These are phyloP conservation scores for Amyloporia xantha DNA, from an alignment of 768 basidiomycete species.

Conservation along the genomic window DNA sequence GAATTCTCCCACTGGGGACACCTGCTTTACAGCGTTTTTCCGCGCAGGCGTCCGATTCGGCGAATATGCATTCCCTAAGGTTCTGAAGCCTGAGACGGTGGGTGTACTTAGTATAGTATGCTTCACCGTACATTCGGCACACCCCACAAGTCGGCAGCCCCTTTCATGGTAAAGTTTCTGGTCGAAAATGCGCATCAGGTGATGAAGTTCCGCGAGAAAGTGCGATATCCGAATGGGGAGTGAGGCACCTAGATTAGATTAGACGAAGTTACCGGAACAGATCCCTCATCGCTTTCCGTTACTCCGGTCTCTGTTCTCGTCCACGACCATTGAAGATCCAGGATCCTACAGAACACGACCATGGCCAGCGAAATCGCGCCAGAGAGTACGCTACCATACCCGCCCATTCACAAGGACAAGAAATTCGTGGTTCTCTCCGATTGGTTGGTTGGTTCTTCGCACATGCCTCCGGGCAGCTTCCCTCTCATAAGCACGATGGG, in stretches of 20 bases:
- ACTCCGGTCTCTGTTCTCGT: background rate
- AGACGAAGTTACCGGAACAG: background rate
- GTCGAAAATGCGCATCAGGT: background rate
- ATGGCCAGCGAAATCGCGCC: constrained; percentile 27
- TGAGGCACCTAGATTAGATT: background rate
- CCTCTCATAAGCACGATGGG: background rate
- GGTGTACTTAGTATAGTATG: too few relatives aligned
- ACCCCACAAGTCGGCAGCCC: too few relatives aligned
- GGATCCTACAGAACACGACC: background rate
- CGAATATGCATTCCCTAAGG: too few relatives aligned
- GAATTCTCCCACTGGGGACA: too few relatives aligned
- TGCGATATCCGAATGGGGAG: too few relatives aligned
- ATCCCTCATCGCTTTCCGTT: background rate
- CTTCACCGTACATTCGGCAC: too few relatives aligned
- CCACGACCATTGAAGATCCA: background rate
- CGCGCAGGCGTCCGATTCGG: too few relatives aligned
- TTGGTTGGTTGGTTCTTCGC: constrained; percentile 46
- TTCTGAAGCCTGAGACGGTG: too few relatives aligned
- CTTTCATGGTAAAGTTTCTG: background rate
- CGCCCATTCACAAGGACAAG: constrained; percentile 72
- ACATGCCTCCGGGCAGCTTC: constrained; percentile 5
- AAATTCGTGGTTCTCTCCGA: constrained; percentile 85
- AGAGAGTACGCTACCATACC: constrained; percentile 71
- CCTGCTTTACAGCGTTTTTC: too few relatives aligned
- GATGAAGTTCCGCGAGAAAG: too few relatives aligned